These are phyloP conservation scores for Trifolium pratense DNA, from an alignment of 306 rosid species.

Conservation along the genomic window DNA sequence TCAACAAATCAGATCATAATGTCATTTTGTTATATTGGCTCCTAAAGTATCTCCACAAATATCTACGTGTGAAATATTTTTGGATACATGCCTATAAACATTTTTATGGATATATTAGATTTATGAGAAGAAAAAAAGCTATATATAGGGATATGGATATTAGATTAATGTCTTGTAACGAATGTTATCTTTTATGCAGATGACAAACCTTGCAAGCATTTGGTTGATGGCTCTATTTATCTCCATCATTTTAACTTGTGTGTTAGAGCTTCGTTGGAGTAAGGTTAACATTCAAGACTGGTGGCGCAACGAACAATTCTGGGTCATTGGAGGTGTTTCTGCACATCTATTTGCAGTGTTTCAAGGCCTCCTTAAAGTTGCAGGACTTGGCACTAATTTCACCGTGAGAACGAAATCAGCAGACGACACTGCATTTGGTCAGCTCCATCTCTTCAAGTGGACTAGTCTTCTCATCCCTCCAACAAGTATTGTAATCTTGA, in stretches of 20 bases:
- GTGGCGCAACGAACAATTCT: constrained; percentile 95
- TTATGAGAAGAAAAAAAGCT: constrained; percentile 11
- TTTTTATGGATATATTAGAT: not conserved
- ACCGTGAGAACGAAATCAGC: constrained; percentile 71
- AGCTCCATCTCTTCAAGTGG: constrained; percentile 90
- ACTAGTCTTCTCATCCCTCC: constrained; percentile 92
- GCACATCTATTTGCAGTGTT: constrained; percentile 90
- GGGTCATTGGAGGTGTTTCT: constrained; percentile 97
- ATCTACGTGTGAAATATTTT: not conserved
- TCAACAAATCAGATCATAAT: not conserved
- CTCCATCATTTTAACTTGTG: constrained; percentile 74
- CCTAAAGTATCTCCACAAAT: not conserved
- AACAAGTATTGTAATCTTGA: constrained; percentile 78
- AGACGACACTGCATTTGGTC: constrained; percentile 56
- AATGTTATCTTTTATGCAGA: constrained; percentile 52
- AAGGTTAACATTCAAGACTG: constrained; percentile 84
- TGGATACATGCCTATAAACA: not conserved
- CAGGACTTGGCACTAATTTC: constrained; percentile 68
- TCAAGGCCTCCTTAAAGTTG: constrained; percentile 91
- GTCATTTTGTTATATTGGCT: not conserved
- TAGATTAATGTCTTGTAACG: constrained; percentile 26
- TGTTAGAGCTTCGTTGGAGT: constrained; percentile 92
- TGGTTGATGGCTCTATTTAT: constrained; percentile 84
- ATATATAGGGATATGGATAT: too few relatives aligned
- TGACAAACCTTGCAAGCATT: constrained; percentile 77